Conservation (phyloP, 176 grass and related monocot species). For the Calamus simplicifolius region DNA sequence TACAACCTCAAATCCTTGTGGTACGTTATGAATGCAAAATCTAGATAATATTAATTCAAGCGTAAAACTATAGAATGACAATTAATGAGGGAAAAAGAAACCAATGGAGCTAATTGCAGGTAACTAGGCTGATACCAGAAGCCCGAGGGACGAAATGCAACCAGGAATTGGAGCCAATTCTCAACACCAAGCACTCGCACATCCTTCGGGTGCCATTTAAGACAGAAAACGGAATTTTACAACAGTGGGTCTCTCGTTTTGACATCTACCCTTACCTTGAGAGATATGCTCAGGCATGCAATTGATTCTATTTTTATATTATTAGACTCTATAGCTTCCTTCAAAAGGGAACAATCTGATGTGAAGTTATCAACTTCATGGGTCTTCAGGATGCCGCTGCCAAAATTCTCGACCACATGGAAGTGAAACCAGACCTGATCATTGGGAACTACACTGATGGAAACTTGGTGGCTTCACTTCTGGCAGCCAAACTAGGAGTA, state of each 20-base stretch:
- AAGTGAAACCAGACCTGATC: constrained; percentile 90
- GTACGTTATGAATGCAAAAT: constrained; percentile 13
- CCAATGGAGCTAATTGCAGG: constrained; percentile 22
- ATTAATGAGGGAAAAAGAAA: not conserved
- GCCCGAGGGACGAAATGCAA: constrained; percentile 88
- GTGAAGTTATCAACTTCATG: too few relatives aligned
- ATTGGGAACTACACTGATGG: constrained; percentile 96
- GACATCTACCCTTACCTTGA: constrained; percentile 94
- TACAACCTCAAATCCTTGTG: constrained; percentile 92
- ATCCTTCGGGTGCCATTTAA: constrained; percentile 86
- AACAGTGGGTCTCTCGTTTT: constrained; percentile 86
- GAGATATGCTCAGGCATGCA: constrained; percentile 84
- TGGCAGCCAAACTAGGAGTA: constrained; percentile 75
- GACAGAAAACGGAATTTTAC: constrained; percentile 53
- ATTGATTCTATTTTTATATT: not conserved
- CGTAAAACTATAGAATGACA: too few relatives aligned
- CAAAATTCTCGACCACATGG: constrained; percentile 70
- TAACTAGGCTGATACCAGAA: constrained; percentile 96
- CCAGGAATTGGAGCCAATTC: constrained; percentile 75
- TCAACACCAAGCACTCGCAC: constrained; percentile 60
- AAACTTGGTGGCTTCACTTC: constrained; percentile 83
- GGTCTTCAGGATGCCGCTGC: constrained; percentile 58
- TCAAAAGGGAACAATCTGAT: too few relatives aligned
- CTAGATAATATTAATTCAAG: too few relatives aligned
- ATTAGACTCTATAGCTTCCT: too few relatives aligned